Base-by-base conservation (phyloP, 1,139 yeast species). In the Citeromyces siamensis region DNA sequence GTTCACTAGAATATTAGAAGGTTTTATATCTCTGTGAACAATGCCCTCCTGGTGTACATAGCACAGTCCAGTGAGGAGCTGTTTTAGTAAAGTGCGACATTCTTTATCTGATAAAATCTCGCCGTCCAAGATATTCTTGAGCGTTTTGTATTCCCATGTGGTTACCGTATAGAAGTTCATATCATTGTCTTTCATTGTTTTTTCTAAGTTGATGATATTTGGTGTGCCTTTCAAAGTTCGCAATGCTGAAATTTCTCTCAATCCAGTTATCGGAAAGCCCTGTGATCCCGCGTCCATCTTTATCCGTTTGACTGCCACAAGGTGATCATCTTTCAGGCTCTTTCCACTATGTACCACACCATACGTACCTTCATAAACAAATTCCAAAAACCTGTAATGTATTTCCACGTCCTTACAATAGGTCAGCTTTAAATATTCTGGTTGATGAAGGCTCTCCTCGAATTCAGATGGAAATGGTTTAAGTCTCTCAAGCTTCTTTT, bases 291-390 rank as follows among this genome's bases (percentile, higher is more conserved):
- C 79, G 2, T 95, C 94, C 1, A 94, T 82, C 52, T 93, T 90
- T 66, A 93, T 90, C 62, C 86, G 95, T 53, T 93, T 93, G 45
- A 93, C 80, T 46, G 99, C 99, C 27, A 90, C 79, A 40, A 68
- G 66, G 38, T 90, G 60, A 13, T 63, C 59, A 8, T 77, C 66
- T 29, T 72, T 59, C 18, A 69, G 49, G 47, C 76, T 79, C 40
- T 68, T 70, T 1, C 95, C 97, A 13, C 90, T 66, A 51, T 82
- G 90, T 2, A 93, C 99, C 41, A 88, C 94, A 34, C 98, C 99
- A 64, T 90, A 93, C 1, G 99, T 93, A 59, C 99, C 99, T 61
- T 93, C 99, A 53, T 98, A 98, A 19, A 90, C 96, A 23, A 23
- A 23, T 14, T 23, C 10, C 8, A 23, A 14, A n/a, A 23, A n/a